Evolutionary conservation across 208 protist genomes (phyloP).

Genomic region (Herpetomonas tarakana): DNA sequence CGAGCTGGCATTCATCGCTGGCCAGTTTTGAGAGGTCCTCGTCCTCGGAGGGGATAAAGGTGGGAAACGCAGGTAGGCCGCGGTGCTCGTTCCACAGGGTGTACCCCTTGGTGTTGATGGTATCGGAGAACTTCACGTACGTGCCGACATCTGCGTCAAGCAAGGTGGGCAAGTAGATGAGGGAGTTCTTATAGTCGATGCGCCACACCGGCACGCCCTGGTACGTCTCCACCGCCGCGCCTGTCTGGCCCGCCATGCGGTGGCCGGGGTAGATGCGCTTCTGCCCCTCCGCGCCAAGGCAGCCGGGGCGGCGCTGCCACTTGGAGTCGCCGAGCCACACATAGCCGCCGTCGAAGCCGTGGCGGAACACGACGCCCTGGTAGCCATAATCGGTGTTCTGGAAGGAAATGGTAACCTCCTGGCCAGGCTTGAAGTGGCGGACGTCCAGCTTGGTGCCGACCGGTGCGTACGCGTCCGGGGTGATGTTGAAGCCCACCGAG

Average conservation of each 20-base stretch:
- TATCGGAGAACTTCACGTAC: slow-evolving; percentile 91
- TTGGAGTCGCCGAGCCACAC: slow-evolving; percentile 92
- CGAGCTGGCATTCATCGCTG: slow-evolving; percentile 90
- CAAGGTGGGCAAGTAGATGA: slow-evolving; percentile 88
- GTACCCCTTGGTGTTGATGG: slow-evolving; percentile 91
- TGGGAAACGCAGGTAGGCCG: slow-evolving; percentile 87
- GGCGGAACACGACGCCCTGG: slow-evolving; percentile 91
- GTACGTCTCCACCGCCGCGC: slow-evolving; percentile 84
- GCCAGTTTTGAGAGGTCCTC: slow-evolving; percentile 85
- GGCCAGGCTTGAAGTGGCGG: slow-evolving; percentile 92
- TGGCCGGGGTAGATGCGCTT: slow-evolving; percentile 91
- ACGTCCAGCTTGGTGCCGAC: slow-evolving; percentile 92
- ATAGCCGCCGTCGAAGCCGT: slow-evolving; percentile 91
- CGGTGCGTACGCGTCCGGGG: slow-evolving; percentile 88
- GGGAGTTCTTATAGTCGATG: slow-evolving; percentile 94
- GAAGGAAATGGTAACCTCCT: slow-evolving; percentile 91
- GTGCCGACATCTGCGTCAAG: slow-evolving; percentile 87
- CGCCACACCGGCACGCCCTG: slow-evolving; percentile 88
- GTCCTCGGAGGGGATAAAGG: slow-evolving; percentile 77
- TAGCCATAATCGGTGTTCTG: slow-evolving; percentile 94
- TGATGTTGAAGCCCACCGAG: slow-evolving; percentile 78
- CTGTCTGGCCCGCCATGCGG: slow-evolving; percentile 89
- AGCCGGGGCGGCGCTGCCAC: slow-evolving; percentile 91
- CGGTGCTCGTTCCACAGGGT: slow-evolving; percentile 91
- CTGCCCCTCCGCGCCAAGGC: slow-evolving; percentile 87